These are phyloP conservation scores for Huntiella moniliformis DNA, from an alignment of 2,329 filamentous ascomycete species.

Conservation along the genomic window DNA sequence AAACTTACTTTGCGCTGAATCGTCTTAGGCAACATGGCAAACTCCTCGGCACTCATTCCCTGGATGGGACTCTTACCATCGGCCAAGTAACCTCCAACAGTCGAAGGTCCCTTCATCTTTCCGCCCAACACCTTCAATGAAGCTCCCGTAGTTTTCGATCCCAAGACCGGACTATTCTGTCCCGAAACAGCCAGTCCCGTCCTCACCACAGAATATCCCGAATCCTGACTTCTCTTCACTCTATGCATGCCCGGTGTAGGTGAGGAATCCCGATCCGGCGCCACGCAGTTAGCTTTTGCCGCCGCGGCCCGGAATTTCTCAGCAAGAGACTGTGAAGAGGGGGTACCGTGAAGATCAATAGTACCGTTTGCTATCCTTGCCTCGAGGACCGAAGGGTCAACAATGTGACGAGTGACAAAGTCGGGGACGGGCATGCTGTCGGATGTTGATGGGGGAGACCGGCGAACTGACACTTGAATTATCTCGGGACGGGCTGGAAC, in stretches of 20 bases:
- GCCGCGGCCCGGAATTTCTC: slow-evolving; percentile 2
- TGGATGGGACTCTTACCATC: neutral
- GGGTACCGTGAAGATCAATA: neutral
- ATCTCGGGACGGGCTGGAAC: slow-evolving; percentile 8
- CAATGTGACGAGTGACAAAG: neutral
- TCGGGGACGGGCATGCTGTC: neutral
- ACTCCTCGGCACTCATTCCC: slow-evolving; percentile 11
- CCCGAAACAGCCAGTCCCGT: too few species aligned
- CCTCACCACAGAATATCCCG: neutral
- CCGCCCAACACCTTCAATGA: neutral
- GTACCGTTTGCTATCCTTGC: neutral
- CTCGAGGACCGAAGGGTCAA: slow-evolving; percentile 1
- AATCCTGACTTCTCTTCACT: neutral
- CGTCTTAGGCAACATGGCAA: slow-evolving; percentile 12
- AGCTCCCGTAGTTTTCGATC: neutral
- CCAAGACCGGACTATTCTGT: too few species aligned
- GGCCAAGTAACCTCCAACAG: too few species aligned
- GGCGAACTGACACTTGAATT: slow-evolving; percentile 6
- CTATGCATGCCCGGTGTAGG: neutral
- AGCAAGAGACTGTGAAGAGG: neutral
- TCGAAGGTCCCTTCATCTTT: too few species aligned
- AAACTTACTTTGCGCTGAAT: slow-evolving; percentile 14
- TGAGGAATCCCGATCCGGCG: neutral
- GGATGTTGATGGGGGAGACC: neutral
- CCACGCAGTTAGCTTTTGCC: neutral